A percentile compares a stretch with the other conserved stretches of the same genome.
These are phyloP conservation scores for Cyberlindnera bimundalis DNA, from an alignment of 805 yeast genomes.

Conservation along the genomic window DNA sequence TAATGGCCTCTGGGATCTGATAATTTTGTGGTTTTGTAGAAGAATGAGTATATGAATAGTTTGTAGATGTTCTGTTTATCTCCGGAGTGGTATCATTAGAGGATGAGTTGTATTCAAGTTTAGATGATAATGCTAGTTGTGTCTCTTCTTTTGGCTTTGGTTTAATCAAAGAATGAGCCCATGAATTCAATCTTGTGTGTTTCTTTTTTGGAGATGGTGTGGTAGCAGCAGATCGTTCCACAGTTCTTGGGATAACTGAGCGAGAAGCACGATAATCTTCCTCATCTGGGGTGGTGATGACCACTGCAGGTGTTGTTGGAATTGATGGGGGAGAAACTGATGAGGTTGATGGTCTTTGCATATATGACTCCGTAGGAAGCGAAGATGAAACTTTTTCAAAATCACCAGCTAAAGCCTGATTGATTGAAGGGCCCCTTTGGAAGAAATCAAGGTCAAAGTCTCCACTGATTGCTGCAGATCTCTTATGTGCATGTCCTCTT, in stretches of 20 bases:
- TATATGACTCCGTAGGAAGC: conserved; percentile 8
- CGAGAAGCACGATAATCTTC: conserved; percentile 2
- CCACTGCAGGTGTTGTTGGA: conserved; percentile 5
- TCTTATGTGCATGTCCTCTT: conserved; percentile 71
- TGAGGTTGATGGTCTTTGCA: conserved; percentile 5
- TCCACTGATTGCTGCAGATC: conserved; percentile 87
- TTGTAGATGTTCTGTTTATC: conserved; percentile 10
- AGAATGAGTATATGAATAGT: conserved; percentile 11
- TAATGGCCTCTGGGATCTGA: conserved; percentile 49
- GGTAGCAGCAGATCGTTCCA: conserved; percentile 6
- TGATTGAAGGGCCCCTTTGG: conserved; percentile 21
- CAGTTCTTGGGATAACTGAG: conserved; percentile 1
- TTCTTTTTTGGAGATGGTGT: conserved; percentile 26
- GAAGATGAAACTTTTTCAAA: conserved; percentile 10
- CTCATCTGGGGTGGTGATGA: conserved; percentile 15
- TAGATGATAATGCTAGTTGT: conserved; percentile 1
- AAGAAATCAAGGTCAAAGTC: conserved; percentile 55
- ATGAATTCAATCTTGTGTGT: conserved; percentile 36
- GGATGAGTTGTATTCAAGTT: conserved; percentile 13
- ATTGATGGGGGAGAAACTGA: no score
- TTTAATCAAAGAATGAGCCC: conserved; percentile 35
- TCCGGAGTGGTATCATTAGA: conserved; percentile 30
- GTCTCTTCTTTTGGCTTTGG: conserved; percentile 11
- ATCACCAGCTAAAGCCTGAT: conserved; percentile 11
- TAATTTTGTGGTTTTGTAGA: conserved; percentile 24